Evolutionary conservation across 169 alveolate species (phyloP), one percentile per base, ranked within the genome.

Genomic region (Cryptosporidium sp.): DNA sequence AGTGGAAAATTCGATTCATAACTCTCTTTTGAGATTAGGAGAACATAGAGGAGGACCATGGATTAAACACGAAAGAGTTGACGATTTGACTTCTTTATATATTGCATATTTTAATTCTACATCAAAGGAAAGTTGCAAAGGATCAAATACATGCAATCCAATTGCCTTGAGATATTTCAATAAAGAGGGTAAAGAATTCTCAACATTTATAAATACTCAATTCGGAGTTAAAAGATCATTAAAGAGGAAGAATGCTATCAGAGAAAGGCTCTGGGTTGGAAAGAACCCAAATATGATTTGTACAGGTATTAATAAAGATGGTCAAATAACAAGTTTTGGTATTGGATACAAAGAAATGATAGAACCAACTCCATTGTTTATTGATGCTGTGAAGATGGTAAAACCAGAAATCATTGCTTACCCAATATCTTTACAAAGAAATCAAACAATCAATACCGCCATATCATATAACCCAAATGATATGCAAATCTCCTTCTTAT

Each of bases 211-310:
- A 35, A 80, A 80, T 31, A 80, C 62, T 23, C 61, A 80, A 48
- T 62, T 80, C 39, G 67, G 68, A 29, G 89, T 80, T 1, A 69
- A 80, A 48, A 80, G 89, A 48, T n/a, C 23, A 7, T 33, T 80
- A 26, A 80, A 80, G 29, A 61, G 75, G 39, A 80, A 80, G 29
- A 35, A 23, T 18, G 67, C 80, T 21, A 80, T 80, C 8, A 80
- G 67, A 48, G 89, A 80, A 62, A 60, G 89, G 62, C 65, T 80
- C 9, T 80, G 89, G 89, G 80, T 80, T 61, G 89, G 89, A 6
- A 48, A 62, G 8, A 52, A 80, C 0, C 89, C 89, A 29, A 44
- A 45, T 16, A 23, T 80, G 33, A 39, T 80, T 44, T 80, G 89
- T 62, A 80, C 75, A 18, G 89, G 89, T 7, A 39, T 80, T 44